Percentiles rank a stretch among this genome's conserved stretches.
Evolutionary conservation across 2,329 filamentous ascomycete genomes (phyloP).

Genomic region (Pseudodiploospora longispora): DNA sequence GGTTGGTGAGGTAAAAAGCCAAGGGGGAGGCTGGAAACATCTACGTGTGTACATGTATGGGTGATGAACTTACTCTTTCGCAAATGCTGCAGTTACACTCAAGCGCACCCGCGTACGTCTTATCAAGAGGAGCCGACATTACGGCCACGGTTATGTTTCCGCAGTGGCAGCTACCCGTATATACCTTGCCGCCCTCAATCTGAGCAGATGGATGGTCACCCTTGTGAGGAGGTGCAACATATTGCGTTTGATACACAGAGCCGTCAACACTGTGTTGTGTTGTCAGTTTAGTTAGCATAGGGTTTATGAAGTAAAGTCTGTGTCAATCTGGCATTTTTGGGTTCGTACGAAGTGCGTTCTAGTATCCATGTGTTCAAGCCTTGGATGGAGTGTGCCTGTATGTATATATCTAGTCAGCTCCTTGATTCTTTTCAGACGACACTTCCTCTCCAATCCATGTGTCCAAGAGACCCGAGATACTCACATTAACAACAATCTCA

Average conservation of each 20-base stretch:
- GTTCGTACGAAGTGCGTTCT: constrained; percentile 25
- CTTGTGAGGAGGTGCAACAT: constrained; percentile 28
- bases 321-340: neutral
- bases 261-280: constrained; percentile 29
- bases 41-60: neutral
- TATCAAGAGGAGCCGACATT: constrained; percentile 33
- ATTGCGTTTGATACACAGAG: constrained; percentile 20
- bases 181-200: constrained; percentile 30
- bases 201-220: constrained; percentile 32
- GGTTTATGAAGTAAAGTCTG: neutral
- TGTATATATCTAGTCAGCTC: constrained; percentile 12
- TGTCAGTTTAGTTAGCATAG: neutral
- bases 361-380: constrained; percentile 34
- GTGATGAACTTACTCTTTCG: constrained; percentile 24
- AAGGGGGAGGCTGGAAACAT: neutral
- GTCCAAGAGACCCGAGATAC: constrained; percentile 4
- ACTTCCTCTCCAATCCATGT: too few species aligned
- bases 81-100: constrained; percentile 48
- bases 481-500: constrained; percentile 10
- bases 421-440: too few species aligned
- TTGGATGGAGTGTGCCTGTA: constrained; percentile 35
- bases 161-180: constrained; percentile 47
- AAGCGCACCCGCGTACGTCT: constrained; percentile 21
- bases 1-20: neutral
- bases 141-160: constrained; percentile 38